These are phyloP conservation scores for Boletus rufocinnamomeus DNA, from an alignment of 768 basidiomycete genomes.

Conservation along the genomic window DNA sequence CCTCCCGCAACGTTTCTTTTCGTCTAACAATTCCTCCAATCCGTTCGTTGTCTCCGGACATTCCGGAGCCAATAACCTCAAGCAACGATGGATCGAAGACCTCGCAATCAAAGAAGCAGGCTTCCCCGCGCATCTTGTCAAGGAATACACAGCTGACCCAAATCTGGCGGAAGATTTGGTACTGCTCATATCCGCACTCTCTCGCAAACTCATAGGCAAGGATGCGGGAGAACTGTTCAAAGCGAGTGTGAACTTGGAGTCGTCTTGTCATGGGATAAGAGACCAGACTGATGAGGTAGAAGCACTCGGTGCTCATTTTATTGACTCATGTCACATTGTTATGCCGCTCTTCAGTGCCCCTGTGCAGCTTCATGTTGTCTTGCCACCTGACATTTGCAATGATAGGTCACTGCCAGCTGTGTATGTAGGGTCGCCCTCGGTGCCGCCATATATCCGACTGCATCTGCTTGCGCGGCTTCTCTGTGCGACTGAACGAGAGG, in stretches of 20 bases:
- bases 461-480: constrained; percentile 74
- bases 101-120: constrained; percentile 82
- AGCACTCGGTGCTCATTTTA: constrained; percentile 56
- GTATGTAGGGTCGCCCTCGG: constrained; percentile 67
- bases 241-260: constrained; percentile 31
- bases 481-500: constrained; percentile 49
- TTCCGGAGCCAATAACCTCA: constrained; percentile 61
- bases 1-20: constrained; percentile 72
- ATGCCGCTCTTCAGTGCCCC: constrained; percentile 67
- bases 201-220: constrained; percentile 55
- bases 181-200: constrained; percentile 54
- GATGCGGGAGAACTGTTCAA: constrained; percentile 33
- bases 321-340: constrained; percentile 48
- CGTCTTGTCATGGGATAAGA: constrained; percentile 16
- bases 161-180: constrained; percentile 50
- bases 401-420: constrained; percentile 60
- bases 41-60: constrained; percentile 69
- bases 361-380: constrained; percentile 65
- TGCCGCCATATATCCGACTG: constrained; percentile 80
- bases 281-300: constrained; percentile 44
- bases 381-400: constrained; percentile 42
- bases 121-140: constrained; percentile 73
- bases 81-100: constrained; percentile 78
- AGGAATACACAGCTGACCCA: constrained; percentile 46
- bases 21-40: constrained; percentile 63